Conservation (phyloP, 2,329 filamentous ascomycete species). For the Aspergillus vadensis region DNA sequence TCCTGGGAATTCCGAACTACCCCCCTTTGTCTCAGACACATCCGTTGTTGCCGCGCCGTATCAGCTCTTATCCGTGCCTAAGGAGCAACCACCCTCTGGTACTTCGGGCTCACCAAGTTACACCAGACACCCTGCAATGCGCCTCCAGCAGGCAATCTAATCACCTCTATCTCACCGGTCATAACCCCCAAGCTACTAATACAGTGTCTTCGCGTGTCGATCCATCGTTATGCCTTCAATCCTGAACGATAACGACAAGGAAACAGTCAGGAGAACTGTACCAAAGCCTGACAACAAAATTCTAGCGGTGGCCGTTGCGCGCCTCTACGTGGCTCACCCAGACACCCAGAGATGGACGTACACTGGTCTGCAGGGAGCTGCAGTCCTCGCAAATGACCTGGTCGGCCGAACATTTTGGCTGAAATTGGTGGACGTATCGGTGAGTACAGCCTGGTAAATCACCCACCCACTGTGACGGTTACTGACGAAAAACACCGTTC, state of each 20-base stretch:
- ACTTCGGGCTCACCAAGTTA: conserved; percentile 1
- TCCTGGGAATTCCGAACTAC: background rate
- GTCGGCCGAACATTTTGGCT: conserved; percentile 97
- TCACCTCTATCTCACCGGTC: background rate
- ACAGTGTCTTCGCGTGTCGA: conserved; percentile 6
- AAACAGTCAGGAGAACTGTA: conserved; percentile 90
- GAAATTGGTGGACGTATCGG: conserved; percentile 95
- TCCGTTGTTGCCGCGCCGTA: conserved; percentile 14
- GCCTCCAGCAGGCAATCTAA: conserved; percentile 13
- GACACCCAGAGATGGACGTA: conserved; percentile 86
- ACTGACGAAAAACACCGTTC: conserved; percentile 7
- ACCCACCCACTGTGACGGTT: conserved; percentile 16
- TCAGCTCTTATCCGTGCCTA: conserved; percentile 19
- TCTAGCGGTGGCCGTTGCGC: conserved; percentile 88
- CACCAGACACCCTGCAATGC: conserved; percentile 22
- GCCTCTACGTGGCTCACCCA: conserved; percentile 90
- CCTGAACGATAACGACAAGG: conserved; percentile 90
- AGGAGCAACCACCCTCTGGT: conserved; percentile 14
- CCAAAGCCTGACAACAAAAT: conserved; percentile 97
- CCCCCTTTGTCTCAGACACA: conserved; percentile 4
- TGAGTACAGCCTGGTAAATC: conserved; percentile 52
- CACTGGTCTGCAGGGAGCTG: conserved; percentile 88
- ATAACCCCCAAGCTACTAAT: conserved; percentile 9
- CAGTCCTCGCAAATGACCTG: conserved; percentile 87
- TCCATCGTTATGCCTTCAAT: conserved; percentile 59